These are phyloP conservation scores for Mycotypha africana DNA, from an alignment of 371 early-diverging fungal genomes.

Conservation along the genomic window DNA sequence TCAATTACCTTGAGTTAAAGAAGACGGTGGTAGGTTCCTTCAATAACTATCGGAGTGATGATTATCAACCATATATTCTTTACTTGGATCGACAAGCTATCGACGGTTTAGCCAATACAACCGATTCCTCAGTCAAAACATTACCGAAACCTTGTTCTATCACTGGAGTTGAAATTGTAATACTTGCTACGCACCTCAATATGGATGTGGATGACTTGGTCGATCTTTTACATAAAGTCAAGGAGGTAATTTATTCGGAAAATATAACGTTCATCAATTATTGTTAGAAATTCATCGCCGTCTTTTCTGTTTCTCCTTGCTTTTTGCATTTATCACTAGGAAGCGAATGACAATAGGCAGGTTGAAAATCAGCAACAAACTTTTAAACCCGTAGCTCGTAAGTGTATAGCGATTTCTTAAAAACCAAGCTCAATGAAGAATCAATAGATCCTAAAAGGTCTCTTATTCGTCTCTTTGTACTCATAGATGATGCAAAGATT, in stretches of 20 bases:
- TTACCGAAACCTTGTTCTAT: slow-evolving; percentile 9
- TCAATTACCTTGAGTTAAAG: background rate
- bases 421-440: too few relatives aligned
- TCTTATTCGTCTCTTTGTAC: too few relatives aligned
- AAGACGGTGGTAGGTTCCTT: slow-evolving; percentile 1
- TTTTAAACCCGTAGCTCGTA: too few relatives aligned
- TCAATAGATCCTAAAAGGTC: too few relatives aligned
- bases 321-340: too few relatives aligned
- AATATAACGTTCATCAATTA: too few relatives aligned
- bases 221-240: slow-evolving; percentile 7
- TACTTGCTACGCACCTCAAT: slow-evolving; percentile 11
- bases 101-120: slow-evolving; percentile 15
- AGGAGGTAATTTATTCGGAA: too few relatives aligned
- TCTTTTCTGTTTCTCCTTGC: too few relatives aligned
- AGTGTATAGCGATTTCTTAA: too few relatives aligned
- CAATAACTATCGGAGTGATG: background rate
- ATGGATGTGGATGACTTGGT: slow-evolving; percentile 4
- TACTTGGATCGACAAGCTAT: slow-evolving; percentile 12
- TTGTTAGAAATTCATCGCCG: too few relatives aligned
- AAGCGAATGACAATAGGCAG: background rate
- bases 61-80: background rate
- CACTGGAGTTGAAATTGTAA: slow-evolving; percentile 15
- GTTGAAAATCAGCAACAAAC: background rate
- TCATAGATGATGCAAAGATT: too few relatives aligned
- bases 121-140: slow-evolving; percentile 1